These are phyloP conservation scores for Herpetomonas samuelpessoai DNA, from an alignment of 208 protist genomes.

Conservation along the genomic window DNA sequence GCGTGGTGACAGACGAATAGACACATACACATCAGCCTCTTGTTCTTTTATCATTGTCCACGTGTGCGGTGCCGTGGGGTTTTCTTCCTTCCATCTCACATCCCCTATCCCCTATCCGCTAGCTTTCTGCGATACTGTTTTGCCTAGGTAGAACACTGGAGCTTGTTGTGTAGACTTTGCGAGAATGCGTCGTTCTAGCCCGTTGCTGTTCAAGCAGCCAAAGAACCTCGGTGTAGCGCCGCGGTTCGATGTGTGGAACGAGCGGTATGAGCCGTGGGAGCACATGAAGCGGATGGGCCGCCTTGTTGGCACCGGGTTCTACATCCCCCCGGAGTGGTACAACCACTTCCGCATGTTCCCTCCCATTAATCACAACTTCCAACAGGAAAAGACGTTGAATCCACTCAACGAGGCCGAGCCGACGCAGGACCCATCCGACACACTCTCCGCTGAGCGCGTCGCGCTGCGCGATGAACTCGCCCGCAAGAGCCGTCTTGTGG, in stretches of 20 bases:
- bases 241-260: conserved; percentile 87
- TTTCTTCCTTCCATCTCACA: neutral
- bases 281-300: conserved; percentile 89
- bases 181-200: conserved; percentile 36
- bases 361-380: conserved; percentile 87
- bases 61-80: too few relatives aligned
- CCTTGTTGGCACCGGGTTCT: conserved; percentile 87
- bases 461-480: conserved; percentile 80
- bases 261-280: conserved; percentile 90
- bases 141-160: too few relatives aligned
- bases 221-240: conserved; percentile 89
- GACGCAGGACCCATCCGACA: conserved; percentile 64
- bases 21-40: too few relatives aligned
- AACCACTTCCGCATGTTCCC: conserved; percentile 93
- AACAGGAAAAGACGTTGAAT: conserved; percentile 89
- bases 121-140: too few relatives aligned
- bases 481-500: conserved; percentile 75
- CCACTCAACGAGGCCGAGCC: conserved; percentile 74
- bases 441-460: conserved; percentile 55
- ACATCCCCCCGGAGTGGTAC: conserved; percentile 92
- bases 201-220: conserved; percentile 63
- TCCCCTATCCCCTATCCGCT: neutral
- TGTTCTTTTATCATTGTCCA: too few relatives aligned
- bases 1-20: too few relatives aligned
- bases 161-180: neutral